Conservation (phyloP, 2,329 filamentous ascomycete genomes). For the Tolypocladium amazonense region DNA sequence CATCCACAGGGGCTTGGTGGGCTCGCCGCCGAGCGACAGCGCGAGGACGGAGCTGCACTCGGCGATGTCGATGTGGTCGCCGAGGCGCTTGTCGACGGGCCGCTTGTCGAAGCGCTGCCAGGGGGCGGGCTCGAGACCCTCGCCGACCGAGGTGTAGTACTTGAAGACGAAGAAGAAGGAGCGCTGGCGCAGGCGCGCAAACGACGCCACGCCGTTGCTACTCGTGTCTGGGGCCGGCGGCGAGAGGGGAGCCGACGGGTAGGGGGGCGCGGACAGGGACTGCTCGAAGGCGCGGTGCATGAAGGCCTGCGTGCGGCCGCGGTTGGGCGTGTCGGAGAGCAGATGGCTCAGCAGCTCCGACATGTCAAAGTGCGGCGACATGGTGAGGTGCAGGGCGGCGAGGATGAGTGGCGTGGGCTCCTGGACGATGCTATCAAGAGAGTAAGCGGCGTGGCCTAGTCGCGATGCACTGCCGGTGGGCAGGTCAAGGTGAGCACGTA, state of each 20-base stretch:
- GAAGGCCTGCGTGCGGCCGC: constrained; percentile 33
- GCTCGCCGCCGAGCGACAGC: constrained; percentile 42
- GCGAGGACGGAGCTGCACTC: constrained; percentile 50
- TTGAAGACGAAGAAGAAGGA: constrained; percentile 55
- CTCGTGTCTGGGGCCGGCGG: constrained; percentile 4
- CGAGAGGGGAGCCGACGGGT: constrained; percentile 7
- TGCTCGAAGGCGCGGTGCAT: constrained; percentile 38
- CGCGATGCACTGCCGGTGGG: not conserved
- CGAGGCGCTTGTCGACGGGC: constrained; percentile 22
- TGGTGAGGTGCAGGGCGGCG: constrained; percentile 46
- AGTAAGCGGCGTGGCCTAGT: constrained; percentile 1
- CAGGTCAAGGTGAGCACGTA: constrained; percentile 22
- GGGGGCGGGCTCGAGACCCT: constrained; percentile 42
- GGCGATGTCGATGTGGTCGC: constrained; percentile 46
- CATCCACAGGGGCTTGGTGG: constrained; percentile 37
- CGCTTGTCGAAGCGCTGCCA: constrained; percentile 48
- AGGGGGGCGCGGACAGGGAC: constrained; percentile 6
- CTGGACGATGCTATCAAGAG: constrained; percentile 37
- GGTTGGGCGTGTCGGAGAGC: constrained; percentile 33
- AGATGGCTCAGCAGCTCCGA: constrained; percentile 47
- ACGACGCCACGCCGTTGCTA: constrained; percentile 6
- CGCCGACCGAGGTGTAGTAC: constrained; percentile 51
- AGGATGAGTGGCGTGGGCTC: constrained; percentile 51
- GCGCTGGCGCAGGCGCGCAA: constrained; percentile 33
- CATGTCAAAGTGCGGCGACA: constrained; percentile 50